Evolutionary conservation across 1,284 basidiomycete genomes (phyloP).

Genomic region (Papiliotrema nemorosa): DNA sequence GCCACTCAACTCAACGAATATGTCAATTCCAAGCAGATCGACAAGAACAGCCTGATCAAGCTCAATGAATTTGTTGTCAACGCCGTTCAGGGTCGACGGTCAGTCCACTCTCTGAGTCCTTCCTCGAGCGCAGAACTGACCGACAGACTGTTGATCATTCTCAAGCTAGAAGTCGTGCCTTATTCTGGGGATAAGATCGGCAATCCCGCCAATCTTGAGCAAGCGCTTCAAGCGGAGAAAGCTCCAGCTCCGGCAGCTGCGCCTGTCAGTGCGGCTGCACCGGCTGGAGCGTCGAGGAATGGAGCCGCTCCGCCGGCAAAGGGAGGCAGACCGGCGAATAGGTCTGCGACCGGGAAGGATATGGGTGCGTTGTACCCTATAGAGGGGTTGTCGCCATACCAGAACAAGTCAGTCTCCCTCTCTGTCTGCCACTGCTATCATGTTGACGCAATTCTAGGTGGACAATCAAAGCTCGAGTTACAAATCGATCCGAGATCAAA

Average conservation of each 20-base stretch:
- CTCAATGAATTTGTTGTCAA: slow-evolving; percentile 80
- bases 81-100: slow-evolving; percentile 78
- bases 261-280: slow-evolving; percentile 25
- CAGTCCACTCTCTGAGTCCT: slow-evolving; percentile 24
- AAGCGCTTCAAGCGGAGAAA: background rate
- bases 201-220: slow-evolving; percentile 57
- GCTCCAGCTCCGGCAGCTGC: slow-evolving; percentile 30
- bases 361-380: slow-evolving; percentile 71
- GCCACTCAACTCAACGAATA: slow-evolving; percentile 83
- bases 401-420: slow-evolving; percentile 66
- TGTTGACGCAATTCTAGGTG: slow-evolving; percentile 52
- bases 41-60: slow-evolving; percentile 68
- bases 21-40: slow-evolving; percentile 66
- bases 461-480: slow-evolving; percentile 96
- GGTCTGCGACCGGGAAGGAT: slow-evolving; percentile 20
- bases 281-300: slow-evolving; percentile 11
- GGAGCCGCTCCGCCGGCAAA: slow-evolving; percentile 11
- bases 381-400: slow-evolving; percentile 91
- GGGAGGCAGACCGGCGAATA: slow-evolving; percentile 14
- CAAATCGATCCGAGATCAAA: slow-evolving; percentile 83
- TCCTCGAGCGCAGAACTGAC: background rate
- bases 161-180: slow-evolving; percentile 62
- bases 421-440: background rate
- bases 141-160: slow-evolving; percentile 76
- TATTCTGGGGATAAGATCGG: slow-evolving; percentile 67